Base-by-base conservation (phyloP, 2,329 filamentous ascomycete species). In the Apiospora sp. region DNA sequence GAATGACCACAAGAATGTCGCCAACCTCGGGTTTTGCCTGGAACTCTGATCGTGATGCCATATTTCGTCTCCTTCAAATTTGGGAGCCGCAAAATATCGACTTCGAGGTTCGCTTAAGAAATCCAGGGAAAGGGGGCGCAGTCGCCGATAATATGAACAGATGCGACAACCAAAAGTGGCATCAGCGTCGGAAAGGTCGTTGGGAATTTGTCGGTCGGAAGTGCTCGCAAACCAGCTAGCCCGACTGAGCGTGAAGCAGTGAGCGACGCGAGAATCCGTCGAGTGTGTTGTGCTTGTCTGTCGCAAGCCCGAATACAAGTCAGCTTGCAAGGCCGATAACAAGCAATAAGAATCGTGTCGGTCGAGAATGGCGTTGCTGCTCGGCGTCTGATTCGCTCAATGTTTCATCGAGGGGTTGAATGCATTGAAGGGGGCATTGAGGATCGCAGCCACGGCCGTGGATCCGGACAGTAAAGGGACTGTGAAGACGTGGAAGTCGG, bases 1-100 rank as follows among this genome's bases (percentile, higher is more conserved):
- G 92, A 78, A 94, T 92, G 77, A 94, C 92, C 76, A 93, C 82
- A 77, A 94, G 84, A 71, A 91, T 88, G 78, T 93, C 91, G 81
- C 92, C 92, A 75, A 89, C 85, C 41, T 91, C 89, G 78, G 90
- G 91, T 81, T 85, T 87, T 74, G 80, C 75, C 69, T 79, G 81
- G 70, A 73, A 76, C 74, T 86, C 83, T 74, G 81, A 58, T 19
- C 68, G 46, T 22, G 68, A 48, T 48, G 68, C 68, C 68, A 70
- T 70, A 48, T 70, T 70, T 64, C 34, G 19, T 34, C 41, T 64
- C 34, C 34, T 64, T 64, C 30, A n/a, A 64, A 64, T 41, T 14
- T 41, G 34, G 22, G 22, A 22, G 41, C 8, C 12, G 19, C 16
- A 34, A 64, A 34, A 41, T 2, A 10, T 41, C 37, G 19, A n/a